Evolutionary conservation across 1,139 yeast species (phyloP).

Genomic region (Nadsonia starkeyi-henricii): DNA sequence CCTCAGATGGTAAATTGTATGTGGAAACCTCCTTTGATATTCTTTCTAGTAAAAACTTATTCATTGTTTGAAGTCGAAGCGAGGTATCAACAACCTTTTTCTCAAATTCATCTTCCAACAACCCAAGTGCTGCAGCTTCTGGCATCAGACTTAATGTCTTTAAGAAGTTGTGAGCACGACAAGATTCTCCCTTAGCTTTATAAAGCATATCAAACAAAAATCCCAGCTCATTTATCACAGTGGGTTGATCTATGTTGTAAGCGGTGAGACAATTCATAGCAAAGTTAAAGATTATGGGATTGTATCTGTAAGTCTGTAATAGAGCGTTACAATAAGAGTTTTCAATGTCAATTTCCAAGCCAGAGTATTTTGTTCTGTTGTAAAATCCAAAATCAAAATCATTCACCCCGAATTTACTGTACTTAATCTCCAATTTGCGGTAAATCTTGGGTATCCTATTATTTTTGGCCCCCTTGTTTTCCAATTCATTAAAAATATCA

Average conservation of each 20-base stretch:
- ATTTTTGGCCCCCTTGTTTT: conserved; percentile 13
- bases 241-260: conserved; percentile 26
- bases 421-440: conserved; percentile 59
- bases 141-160: conserved; percentile 31
- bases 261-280: conserved; percentile 41
- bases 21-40: conserved; percentile 31
- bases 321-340: conserved; percentile 72
- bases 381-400: conserved; percentile 86
- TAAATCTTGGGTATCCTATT: conserved; percentile 52
- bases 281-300: conserved; percentile 56
- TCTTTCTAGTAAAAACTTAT: conserved; percentile 42
- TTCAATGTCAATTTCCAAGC: conserved; percentile 75
- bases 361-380: conserved; percentile 69
- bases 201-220: conserved; percentile 83
- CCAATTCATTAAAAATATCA: conserved; percentile 16
- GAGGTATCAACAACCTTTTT: conserved; percentile 15
- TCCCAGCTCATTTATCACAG: conserved; percentile 64
- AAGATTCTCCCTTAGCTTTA: conserved; percentile 61
- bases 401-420: conserved; percentile 83
- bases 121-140: conserved; percentile 30
- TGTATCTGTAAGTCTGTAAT: conserved; percentile 69
- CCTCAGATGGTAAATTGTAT: background rate
- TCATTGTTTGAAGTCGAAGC: conserved; percentile 39
- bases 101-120: conserved; percentile 34
- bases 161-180: conserved; percentile 59